phyloP scores from a whole-genome alignment of 345 rosid species.

The Erucastrum elatum region DNA sequence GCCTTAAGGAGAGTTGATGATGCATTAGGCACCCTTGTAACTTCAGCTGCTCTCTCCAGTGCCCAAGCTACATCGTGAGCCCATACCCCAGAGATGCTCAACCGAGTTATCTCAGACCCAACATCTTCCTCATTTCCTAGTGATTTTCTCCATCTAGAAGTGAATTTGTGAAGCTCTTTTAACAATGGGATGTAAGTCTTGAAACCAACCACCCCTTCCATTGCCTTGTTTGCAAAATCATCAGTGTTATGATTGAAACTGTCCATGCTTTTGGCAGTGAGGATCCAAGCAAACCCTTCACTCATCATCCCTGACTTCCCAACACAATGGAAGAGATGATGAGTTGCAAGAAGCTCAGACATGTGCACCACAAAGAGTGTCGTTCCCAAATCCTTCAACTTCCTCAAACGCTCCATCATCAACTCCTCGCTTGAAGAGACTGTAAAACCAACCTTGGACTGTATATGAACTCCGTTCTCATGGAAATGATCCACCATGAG shows the following conservation, averaged over 20 bases:
- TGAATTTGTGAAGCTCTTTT: conserved; percentile 39
- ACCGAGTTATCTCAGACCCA: neutral
- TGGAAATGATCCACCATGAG: conserved; percentile 6
- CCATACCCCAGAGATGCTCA: conserved; percentile 18
- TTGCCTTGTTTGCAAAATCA: conserved; percentile 10
- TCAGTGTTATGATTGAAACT: neutral
- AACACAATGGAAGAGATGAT: conserved; percentile 22
- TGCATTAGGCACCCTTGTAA: conserved; percentile 7
- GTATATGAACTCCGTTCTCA: conserved; percentile 2
- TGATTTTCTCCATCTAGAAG: conserved; percentile 33
- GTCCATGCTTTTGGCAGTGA: conserved; percentile 6
- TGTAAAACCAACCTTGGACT: conserved; percentile 23
- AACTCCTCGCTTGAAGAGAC: conserved; percentile 14
- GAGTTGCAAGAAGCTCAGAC: conserved; percentile 31
- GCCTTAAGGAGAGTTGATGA: conserved; percentile 30
- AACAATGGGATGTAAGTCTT: conserved; percentile 40
- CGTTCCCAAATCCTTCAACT: conserved; percentile 1
- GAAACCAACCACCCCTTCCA: conserved; percentile 50
- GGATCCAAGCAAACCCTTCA: conserved; percentile 48
- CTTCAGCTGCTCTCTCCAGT: conserved; percentile 36
- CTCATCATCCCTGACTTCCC: conserved; percentile 33
- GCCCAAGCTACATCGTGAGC: conserved; percentile 41
- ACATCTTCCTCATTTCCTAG: neutral
- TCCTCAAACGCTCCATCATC: conserved; percentile 9
- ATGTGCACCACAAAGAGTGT: conserved; percentile 33